Conservation (phyloP, 192 early-diverging fungal species). For the Spizellomyces punctatus region DNA sequence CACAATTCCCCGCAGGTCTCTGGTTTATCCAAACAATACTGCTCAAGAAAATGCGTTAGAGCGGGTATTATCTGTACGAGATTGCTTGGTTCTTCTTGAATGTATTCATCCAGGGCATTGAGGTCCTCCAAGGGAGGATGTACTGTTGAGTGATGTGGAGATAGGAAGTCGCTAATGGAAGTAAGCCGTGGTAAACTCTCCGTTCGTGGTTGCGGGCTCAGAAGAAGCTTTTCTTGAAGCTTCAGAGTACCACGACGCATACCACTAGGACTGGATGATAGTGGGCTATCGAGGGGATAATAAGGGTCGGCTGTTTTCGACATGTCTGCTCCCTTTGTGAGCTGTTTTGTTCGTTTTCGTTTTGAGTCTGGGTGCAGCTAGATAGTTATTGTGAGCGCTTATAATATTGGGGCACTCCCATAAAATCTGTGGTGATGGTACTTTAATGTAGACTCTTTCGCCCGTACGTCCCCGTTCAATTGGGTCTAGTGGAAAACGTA, state of each 20-base stretch:
- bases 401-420: too few species aligned
- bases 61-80: slow-evolving; percentile 30
- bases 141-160: slow-evolving; percentile 26
- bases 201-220: not conserved
- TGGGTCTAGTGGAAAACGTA: too few species aligned
- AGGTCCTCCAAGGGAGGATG: slow-evolving; percentile 31
- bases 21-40: slow-evolving; percentile 19
- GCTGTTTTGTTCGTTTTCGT: too few species aligned
- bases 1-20: slow-evolving; percentile 19
- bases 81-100: slow-evolving; percentile 29
- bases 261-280: not conserved
- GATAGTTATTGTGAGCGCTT: too few species aligned
- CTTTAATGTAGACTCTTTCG: too few species aligned
- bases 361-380: too few species aligned
- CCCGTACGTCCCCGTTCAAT: too few species aligned
- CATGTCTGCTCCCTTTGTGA: too few species aligned
- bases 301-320: too few species aligned
- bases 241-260: not conserved
- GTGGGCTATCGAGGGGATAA: too few species aligned
- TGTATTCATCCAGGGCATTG: slow-evolving; percentile 31
- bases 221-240: not conserved
- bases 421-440: too few species aligned
- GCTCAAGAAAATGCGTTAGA: slow-evolving; percentile 12
- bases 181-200: not conserved
- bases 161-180: not conserved